phyloP scores from a whole-genome alignment of 306 rosid genomes.

The Citrullus amarus region DNA sequence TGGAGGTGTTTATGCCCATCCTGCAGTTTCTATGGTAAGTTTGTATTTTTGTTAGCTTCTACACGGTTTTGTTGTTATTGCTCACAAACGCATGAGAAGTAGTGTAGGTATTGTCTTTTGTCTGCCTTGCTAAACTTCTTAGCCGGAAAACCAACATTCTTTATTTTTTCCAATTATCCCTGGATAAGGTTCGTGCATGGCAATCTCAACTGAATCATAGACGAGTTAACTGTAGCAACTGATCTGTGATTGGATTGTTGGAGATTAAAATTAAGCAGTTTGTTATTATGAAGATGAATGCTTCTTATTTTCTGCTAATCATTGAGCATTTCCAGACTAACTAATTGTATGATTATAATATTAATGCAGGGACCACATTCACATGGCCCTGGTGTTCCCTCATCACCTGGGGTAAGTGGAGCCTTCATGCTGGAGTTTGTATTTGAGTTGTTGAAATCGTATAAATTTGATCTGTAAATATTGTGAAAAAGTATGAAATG shows the following conservation, averaged over 20 bases:
- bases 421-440: constrained; percentile 4
- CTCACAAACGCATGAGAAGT: not conserved
- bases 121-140: not conserved
- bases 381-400: constrained; percentile 60
- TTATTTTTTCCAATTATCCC: not conserved
- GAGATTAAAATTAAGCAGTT: not conserved
- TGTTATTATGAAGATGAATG: not conserved
- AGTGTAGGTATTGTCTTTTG: not conserved
- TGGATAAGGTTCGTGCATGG: not conserved
- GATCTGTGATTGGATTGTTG: not conserved
- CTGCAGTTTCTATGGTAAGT: constrained; percentile 66
- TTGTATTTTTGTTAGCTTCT: not conserved
- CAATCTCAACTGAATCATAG: not conserved
- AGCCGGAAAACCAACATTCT: not conserved
- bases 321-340: not conserved
- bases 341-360: not conserved
- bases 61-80: not conserved
- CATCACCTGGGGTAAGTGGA: constrained; percentile 66
- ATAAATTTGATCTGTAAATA: not conserved
- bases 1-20: constrained; percentile 77
- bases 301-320: not conserved
- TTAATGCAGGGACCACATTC: constrained; percentile 43
- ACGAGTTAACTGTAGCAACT: not conserved
- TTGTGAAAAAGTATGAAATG: not conserved
- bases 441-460: not conserved